Conservation (phyloP, 78 protist species). For the Chrysochromulina tobinii region DNA sequence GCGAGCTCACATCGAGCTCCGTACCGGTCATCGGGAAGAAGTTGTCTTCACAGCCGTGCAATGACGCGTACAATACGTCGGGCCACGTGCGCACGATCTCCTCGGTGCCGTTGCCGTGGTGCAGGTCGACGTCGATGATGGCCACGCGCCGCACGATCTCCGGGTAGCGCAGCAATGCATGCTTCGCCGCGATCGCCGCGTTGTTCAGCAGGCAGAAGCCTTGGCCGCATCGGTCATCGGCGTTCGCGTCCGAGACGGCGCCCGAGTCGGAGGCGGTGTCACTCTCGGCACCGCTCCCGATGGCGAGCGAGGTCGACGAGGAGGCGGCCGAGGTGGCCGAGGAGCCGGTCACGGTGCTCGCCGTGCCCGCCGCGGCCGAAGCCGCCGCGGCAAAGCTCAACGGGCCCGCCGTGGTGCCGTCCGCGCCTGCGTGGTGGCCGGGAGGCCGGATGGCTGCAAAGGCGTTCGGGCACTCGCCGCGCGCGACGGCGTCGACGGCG, state of each 20-base stretch:
- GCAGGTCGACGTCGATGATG: constrained; percentile 76
- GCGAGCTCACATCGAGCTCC: not conserved
- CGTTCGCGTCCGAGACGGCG: not conserved
- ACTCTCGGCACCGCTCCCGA: too few species aligned
- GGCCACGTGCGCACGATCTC: constrained; percentile 46
- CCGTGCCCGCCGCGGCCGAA: too few species aligned
- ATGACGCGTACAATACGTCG: not conserved
- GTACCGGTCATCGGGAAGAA: not conserved
- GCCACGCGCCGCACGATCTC: constrained; percentile 47
- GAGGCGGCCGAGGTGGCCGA: too few species aligned
- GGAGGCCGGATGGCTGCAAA: constrained; percentile 77
- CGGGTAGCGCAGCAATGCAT: not conserved
- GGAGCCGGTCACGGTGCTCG: too few species aligned
- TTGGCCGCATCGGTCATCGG: constrained; percentile 56
- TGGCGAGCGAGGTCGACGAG: too few species aligned
- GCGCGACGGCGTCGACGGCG: not conserved
- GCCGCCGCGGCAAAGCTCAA: too few species aligned
- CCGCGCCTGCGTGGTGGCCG: constrained; percentile 64
- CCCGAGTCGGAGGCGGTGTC: too few species aligned
- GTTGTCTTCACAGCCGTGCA: not conserved
- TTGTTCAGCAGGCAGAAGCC: not conserved
- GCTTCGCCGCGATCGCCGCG: not conserved
- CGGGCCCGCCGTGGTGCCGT: constrained; percentile 30
- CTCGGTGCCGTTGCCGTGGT: constrained; percentile 86
- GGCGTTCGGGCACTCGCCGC: constrained; percentile 39